Conservation (phyloP, 306 rosid species). For the Ceratonia siliqua region DNA sequence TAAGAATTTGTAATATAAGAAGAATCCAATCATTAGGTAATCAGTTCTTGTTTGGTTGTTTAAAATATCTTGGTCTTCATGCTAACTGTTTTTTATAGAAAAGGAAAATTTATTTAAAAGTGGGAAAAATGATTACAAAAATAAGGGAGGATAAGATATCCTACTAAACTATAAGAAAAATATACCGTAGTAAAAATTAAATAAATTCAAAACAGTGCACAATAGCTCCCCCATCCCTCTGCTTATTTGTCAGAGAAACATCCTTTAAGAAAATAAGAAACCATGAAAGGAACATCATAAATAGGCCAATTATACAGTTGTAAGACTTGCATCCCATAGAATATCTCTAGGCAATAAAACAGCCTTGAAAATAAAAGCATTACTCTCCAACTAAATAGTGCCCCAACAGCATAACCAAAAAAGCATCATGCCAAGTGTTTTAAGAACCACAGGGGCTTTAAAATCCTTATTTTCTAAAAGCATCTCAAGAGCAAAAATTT, state of each 20-base stretch:
- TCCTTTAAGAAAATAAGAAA: background rate
- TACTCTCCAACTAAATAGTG: background rate
- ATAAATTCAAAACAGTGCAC: constrained; percentile 13
- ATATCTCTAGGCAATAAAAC: background rate
- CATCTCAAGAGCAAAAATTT: background rate
- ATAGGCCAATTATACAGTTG: too few species aligned
- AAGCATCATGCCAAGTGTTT: background rate
- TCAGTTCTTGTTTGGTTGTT: background rate
- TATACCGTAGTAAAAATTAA: background rate
- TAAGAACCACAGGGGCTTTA: background rate
- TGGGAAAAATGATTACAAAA: constrained; percentile 1
- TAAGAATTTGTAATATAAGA: background rate
- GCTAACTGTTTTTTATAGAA: background rate
- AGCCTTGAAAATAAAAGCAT: constrained; percentile 15
- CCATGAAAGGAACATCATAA: constrained; percentile 18
- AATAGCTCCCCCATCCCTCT: constrained; percentile 5
- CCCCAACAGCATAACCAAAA: constrained; percentile 17
- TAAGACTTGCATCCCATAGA: background rate
- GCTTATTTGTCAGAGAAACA: constrained; percentile 24
- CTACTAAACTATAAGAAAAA: background rate
- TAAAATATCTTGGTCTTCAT: background rate
- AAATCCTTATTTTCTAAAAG: background rate
- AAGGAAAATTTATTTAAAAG: background rate
- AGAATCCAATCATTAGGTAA: constrained; percentile 17
- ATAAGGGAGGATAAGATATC: background rate